phyloP scores from a whole-genome alignment of 2,329 filamentous ascomycete species.

The Aspergillus sp. region DNA sequence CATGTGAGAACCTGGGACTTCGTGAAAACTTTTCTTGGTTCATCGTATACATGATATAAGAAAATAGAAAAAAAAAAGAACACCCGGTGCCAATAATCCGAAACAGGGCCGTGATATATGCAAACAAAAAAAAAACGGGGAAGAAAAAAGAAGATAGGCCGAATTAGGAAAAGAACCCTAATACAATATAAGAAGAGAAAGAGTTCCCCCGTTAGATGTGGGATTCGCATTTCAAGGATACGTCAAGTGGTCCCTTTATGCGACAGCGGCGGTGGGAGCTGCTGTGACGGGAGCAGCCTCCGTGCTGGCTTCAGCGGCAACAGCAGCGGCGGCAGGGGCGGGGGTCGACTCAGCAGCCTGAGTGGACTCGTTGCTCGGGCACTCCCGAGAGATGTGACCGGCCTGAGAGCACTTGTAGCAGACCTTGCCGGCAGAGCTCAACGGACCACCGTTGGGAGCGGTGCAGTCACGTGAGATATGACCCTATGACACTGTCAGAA shows the following conservation, averaged over 20 bases:
- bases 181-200: conserved; percentile 22
- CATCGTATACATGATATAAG: conserved; percentile 37
- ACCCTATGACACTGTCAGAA: conserved; percentile 39
- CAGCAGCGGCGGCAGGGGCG: conserved; percentile 14
- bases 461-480: conserved; percentile 95
- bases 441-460: conserved; percentile 86
- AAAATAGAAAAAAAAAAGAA: conserved; percentile 17
- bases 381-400: conserved; percentile 93
- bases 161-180: conserved; percentile 22
- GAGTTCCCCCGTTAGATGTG: conserved; percentile 11
- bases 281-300: conserved; percentile 27
- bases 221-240: conserved; percentile 9
- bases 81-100: conserved; percentile 21
- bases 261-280: conserved; percentile 39
- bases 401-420: conserved; percentile 97
- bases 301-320: conserved; percentile 36
- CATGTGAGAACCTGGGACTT: conserved; percentile 28
- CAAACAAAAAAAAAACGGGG: conserved; percentile 27
- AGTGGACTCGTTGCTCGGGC: conserved; percentile 63
- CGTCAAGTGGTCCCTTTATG: conserved; percentile 25
- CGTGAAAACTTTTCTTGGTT: conserved; percentile 34
- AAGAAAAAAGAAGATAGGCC: conserved; percentile 16
- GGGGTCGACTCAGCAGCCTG: conserved; percentile 31
- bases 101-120: conserved; percentile 32
- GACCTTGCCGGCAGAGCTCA: conserved; percentile 95